Evolutionary conservation across 2,329 filamentous ascomycete species (phyloP).

Genomic region (Fusarium sp.): DNA sequence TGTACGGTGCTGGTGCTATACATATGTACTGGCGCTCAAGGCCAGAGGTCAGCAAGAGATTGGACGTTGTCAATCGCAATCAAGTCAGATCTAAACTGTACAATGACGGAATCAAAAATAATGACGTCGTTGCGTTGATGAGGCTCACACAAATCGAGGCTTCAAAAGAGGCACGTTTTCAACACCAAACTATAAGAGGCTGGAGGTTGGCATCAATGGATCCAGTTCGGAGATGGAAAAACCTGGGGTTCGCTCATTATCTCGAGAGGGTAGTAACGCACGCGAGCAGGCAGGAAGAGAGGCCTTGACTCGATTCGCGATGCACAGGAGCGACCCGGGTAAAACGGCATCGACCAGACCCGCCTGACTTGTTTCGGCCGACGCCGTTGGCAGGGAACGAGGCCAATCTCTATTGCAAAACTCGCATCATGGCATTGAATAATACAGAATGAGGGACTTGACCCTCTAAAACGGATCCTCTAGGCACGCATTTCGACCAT

Average conservation of each 20-base stretch:
- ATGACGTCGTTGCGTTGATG: conserved; percentile 21
- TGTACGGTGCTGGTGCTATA: no score
- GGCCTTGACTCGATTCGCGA: background rate
- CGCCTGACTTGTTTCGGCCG: conserved; percentile 32
- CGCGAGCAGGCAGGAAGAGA: conserved; percentile 12
- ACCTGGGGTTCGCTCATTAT: conserved; percentile 14
- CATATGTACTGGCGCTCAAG: background rate
- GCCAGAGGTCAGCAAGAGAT: background rate
- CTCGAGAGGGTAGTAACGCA: conserved; percentile 20
- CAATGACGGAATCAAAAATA: conserved; percentile 5
- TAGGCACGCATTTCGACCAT: background rate
- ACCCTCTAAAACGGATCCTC: conserved; percentile 17
- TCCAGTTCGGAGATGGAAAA: conserved; percentile 21
- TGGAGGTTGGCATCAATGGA: background rate
- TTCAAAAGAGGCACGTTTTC: conserved; percentile 24
- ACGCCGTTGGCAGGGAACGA: conserved; percentile 21
- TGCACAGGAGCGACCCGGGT: conserved; percentile 28
- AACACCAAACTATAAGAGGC: conserved; percentile 4
- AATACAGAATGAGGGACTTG: conserved; percentile 2
- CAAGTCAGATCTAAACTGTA: background rate
- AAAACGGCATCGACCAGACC: conserved; percentile 40
- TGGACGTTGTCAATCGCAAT: background rate
- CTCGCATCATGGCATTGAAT: conserved; percentile 20
- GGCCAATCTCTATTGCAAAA: conserved; percentile 33
- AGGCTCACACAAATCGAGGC: background rate